Base-by-base conservation (phyloP, 352 stramenopile species). In the Globisporangium megalacanthum region DNA sequence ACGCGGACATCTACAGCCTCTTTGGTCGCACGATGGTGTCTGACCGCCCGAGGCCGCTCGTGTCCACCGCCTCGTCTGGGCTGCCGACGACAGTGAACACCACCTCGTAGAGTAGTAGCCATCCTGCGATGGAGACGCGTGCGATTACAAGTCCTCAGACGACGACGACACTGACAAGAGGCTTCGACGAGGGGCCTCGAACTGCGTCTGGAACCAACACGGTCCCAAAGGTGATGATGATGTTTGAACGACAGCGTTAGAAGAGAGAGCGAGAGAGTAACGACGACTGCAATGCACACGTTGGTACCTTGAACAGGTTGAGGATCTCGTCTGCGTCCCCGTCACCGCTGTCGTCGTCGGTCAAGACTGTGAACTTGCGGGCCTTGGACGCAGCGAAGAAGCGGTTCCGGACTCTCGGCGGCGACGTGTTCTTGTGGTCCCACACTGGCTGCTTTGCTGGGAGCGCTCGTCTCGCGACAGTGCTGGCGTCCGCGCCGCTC, bases 21-120 rank as follows among this genome's bases (percentile, higher is more conserved):
- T 75, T 91, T 50, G 80, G 80, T 13, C 70, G 80, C 42, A 91
- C 79, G 19, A 88, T 91, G 80, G 60, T 86, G 8, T 71, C 72
- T 9, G 63, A 53, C 19, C 52, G 42, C 25, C 56, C 52, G 19
- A 37, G 56, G 19, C 13, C 56, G 15, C 17, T 41, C n/a, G 14
- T 56, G 14, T 6, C 55, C 7, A 22, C 31, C 14, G 20, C 14
- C 19, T 17, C 15, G 25, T 49, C 33, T 6, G 9, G 13, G 15
- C 41, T 20, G 41, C 15, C 41, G n/a, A 17, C 15, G 10, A 17
- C 41, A 6, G 41, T 22, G 41, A 4, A 7, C 41, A 47, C 17
- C 39, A 46, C 15, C 54, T 61, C 22, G 39, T 61, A 22, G 41
- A n/a, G 41, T 47, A 47, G 17, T 4, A 22, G 7, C 8, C 15